phyloP scores from a whole-genome alignment of 768 basidiomycete species.

The Pleurotus ostreatus region DNA sequence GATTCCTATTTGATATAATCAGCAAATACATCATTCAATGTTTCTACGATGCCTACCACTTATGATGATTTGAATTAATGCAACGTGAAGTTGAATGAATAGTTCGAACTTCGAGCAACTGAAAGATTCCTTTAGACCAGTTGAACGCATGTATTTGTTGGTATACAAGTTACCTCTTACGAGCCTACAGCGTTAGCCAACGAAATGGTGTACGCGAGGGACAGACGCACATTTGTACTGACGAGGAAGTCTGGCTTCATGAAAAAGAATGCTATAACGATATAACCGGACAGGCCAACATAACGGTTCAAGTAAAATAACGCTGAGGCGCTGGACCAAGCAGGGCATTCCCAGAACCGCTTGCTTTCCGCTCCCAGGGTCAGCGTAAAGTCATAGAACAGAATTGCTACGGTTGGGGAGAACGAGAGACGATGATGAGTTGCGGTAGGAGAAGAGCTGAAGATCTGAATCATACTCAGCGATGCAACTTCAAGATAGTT shows the following conservation, averaged over 20 bases:
- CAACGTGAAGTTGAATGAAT: no score
- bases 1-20: no score
- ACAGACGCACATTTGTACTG: not conserved
- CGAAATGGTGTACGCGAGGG: not conserved
- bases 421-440: no score
- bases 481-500: no score
- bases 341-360: slow-evolving; percentile 34
- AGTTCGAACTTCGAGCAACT: no score
- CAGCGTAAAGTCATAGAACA: slow-evolving; percentile 41
- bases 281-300: slow-evolving; percentile 29
- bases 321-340: slow-evolving; percentile 24
- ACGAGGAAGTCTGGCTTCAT: slow-evolving; percentile 20
- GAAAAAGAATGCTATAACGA: slow-evolving; percentile 28
- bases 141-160: not conserved
- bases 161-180: not conserved
- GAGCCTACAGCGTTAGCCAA: not conserved
- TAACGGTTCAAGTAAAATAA: slow-evolving; percentile 43
- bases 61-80: no score
- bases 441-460: no score
- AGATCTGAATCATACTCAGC: no score
- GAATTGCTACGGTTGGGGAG: slow-evolving; percentile 21
- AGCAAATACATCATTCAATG: no score
- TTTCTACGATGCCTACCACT: no score
- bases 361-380: slow-evolving; percentile 39
- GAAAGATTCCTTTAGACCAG: no score